These are phyloP conservation scores for Camellia japonica DNA, from an alignment of 148 eudicot species.

Conservation along the genomic window DNA sequence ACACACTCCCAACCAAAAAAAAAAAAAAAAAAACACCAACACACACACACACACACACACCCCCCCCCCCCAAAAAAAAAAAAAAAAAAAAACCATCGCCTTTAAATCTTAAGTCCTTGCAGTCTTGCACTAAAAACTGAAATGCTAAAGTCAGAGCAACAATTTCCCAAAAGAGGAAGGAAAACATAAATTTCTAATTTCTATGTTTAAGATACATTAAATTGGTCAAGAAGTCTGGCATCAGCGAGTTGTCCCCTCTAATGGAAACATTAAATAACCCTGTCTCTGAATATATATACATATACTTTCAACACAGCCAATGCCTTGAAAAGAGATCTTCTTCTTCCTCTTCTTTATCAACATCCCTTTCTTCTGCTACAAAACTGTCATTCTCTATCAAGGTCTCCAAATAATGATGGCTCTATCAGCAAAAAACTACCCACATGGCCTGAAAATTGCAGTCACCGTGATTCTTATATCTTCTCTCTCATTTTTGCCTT, in stretches of 20 bases:
- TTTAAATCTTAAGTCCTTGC: background rate
- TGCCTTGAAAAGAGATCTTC: background rate
- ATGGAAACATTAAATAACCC: constrained; percentile 16
- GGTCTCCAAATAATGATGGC: constrained; percentile 19
- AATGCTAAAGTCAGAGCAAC: constrained; percentile 24
- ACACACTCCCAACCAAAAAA: too few species aligned
- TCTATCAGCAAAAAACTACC: constrained; percentile 25
- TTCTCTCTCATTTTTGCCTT: constrained; percentile 25
- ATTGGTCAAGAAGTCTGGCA: constrained; percentile 17
- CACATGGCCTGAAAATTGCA: constrained; percentile 20
- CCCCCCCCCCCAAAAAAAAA: too few species aligned
- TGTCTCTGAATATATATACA: background rate
- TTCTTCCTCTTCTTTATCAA: background rate
- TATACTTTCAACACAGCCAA: background rate
- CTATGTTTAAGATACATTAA: constrained; percentile 7
- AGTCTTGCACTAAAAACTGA: background rate
- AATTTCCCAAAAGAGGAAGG: constrained; percentile 22
- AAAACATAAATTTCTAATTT: background rate
- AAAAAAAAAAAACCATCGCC: too few species aligned
- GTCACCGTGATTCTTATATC: constrained; percentile 28
- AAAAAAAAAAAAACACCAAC: too few species aligned
- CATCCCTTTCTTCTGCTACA: constrained; percentile 9
- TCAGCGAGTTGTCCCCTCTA: constrained; percentile 23
- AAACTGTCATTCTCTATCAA: background rate
- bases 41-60: too few species aligned